Evolutionary conservation across 2,329 filamentous ascomycete species (phyloP).

Genomic region (Eurotiales sp.): DNA sequence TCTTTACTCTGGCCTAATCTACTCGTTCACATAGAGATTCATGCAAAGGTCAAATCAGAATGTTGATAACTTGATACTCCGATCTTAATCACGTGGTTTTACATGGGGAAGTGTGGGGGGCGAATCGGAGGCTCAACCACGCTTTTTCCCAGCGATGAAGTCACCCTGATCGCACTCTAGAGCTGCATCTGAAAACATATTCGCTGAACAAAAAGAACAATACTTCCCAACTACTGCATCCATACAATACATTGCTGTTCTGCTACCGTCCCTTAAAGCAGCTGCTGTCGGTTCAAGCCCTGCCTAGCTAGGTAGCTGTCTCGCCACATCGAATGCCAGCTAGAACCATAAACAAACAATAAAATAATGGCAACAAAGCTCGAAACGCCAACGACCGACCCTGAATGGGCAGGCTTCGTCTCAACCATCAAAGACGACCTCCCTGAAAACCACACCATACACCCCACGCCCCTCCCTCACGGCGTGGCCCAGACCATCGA

Average conservation of each 20-base stretch:
- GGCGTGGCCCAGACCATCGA: conserved; percentile 37
- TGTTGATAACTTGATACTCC: too few relatives aligned
- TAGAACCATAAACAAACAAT: too few relatives aligned
- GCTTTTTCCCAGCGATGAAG: conserved; percentile 8
- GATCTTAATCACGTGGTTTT: conserved; percentile 4
- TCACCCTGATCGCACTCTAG: conserved; percentile 6
- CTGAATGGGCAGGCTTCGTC: conserved; percentile 32
- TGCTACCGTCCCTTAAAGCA: too few relatives aligned
- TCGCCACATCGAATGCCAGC: too few relatives aligned
- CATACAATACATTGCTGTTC: too few relatives aligned
- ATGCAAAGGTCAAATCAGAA: too few relatives aligned
- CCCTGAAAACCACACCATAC: conserved; percentile 21
- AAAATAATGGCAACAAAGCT: conserved; percentile 15
- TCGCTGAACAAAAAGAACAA: neutral
- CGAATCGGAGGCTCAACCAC: conserved; percentile 1
- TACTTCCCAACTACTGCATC: too few relatives aligned
- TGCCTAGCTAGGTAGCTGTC: too few relatives aligned
- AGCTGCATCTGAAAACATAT: too few relatives aligned
- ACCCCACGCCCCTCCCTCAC: conserved; percentile 24
- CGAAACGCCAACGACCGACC: conserved; percentile 25
- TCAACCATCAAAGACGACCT: conserved; percentile 23
- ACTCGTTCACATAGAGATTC: too few relatives aligned
- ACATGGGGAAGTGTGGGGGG: conserved; percentile 6
- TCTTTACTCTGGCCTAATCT: too few relatives aligned
- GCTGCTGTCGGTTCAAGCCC: too few relatives aligned